Percentiles rank a stretch among this genome's conserved stretches.
Evolutionary conservation across 306 rosid species (phyloP).

Genomic region (Ceratonia siliqua): DNA sequence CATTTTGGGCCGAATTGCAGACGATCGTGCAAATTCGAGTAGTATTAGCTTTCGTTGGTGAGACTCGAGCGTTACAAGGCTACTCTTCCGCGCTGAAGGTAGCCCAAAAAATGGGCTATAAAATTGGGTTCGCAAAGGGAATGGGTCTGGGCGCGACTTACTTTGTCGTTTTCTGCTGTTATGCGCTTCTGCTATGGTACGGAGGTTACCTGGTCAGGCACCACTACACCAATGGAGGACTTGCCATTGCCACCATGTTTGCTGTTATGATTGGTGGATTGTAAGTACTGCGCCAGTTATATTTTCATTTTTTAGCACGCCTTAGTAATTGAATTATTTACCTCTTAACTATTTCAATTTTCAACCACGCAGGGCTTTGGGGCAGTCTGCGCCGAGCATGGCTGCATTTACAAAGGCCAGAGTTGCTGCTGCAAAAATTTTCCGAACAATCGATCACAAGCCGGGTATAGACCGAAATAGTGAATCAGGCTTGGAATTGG

Average conservation of each 20-base stretch:
- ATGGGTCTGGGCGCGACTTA: constrained; percentile 96
- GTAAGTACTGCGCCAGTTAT: constrained; percentile 49
- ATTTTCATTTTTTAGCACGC: constrained; percentile 7
- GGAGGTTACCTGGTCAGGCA: constrained; percentile 96
- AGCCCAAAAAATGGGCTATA: constrained; percentile 84
- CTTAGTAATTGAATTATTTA: neutral
- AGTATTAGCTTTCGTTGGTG: constrained; percentile 80
- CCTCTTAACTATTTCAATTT: neutral
- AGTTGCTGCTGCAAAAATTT: constrained; percentile 90
- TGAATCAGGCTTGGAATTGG: constrained; percentile 73
- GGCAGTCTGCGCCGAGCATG: constrained; percentile 96
- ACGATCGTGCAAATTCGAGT: constrained; percentile 91
- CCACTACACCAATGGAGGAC: constrained; percentile 92
- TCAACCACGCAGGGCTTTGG: constrained; percentile 66
- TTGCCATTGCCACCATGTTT: constrained; percentile 97
- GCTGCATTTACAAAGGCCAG: constrained; percentile 92
- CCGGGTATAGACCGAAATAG: constrained; percentile 76
- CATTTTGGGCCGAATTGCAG: constrained; percentile 47
- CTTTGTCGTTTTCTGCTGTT: constrained; percentile 95
- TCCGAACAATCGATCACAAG: constrained; percentile 84
- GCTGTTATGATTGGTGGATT: constrained; percentile 96
- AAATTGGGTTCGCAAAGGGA: constrained; percentile 88
- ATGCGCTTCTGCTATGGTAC: constrained; percentile 95
- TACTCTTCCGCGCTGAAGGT: constrained; percentile 79
- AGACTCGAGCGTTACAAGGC: constrained; percentile 62